These are phyloP conservation scores for Eucalyptus regnans DNA, from an alignment of 345 rosid species.

Conservation along the genomic window DNA sequence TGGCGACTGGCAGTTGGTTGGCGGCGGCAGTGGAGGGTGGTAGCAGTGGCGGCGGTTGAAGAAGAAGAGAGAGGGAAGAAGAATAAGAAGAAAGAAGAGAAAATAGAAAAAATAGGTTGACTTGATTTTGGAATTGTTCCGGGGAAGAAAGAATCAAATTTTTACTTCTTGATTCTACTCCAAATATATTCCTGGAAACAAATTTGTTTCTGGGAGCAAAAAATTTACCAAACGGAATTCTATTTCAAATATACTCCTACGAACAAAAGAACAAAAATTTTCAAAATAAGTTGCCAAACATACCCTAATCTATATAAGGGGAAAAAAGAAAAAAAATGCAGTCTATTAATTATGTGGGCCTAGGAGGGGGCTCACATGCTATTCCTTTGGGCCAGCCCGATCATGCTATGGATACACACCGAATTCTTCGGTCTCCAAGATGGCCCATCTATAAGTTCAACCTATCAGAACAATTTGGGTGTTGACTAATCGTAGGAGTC, in stretches of 20 bases:
- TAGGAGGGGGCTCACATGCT: not conserved
- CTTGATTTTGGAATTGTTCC: too few species aligned
- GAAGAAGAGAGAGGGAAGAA: too few species aligned
- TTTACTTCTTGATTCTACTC: too few species aligned
- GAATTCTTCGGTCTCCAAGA: not conserved
- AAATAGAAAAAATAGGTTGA: too few species aligned
- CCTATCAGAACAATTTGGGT: not conserved
- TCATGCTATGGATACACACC: not conserved
- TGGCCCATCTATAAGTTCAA: not conserved
- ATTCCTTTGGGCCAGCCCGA: not conserved
- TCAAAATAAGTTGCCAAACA: too few species aligned
- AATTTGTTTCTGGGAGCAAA: too few species aligned
- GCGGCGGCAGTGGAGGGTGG: fast-evolving
- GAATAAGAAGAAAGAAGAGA: too few species aligned
- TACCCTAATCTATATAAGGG: too few species aligned
- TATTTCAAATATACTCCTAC: fast-evolving
- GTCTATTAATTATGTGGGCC: not conserved
- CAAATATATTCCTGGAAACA: fast-evolving
- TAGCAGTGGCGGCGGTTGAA: fast-evolving
- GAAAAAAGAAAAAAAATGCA: too few species aligned
- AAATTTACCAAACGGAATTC: fast-evolving
- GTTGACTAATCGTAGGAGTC: not conserved
- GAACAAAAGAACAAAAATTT: too few species aligned
- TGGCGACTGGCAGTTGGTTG: fast-evolving
- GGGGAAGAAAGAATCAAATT: too few species aligned